Percentiles rank a stretch among this genome's conserved stretches.
Conservation (phyloP, 1,284 basidiomycete genomes). For the Sporisorium exsertum region DNA sequence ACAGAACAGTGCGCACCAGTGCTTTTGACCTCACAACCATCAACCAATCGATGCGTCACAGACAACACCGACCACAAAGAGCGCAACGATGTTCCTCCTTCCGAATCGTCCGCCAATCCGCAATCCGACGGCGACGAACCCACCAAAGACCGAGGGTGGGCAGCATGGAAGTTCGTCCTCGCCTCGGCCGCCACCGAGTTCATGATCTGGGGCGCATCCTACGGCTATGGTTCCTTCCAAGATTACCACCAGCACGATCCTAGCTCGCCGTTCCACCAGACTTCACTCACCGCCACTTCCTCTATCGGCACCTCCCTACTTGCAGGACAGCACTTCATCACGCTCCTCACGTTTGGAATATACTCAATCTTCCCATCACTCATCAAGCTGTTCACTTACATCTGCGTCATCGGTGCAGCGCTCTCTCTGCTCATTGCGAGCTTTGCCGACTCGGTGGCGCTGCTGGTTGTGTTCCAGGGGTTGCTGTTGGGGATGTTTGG, state of each 20-base stretch:
- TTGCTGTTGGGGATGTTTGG: conserved; percentile 47
- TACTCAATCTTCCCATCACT: conserved; percentile 47
- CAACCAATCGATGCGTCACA: neutral
- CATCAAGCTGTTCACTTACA: conserved; percentile 43
- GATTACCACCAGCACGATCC: conserved; percentile 59
- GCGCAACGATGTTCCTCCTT: neutral
- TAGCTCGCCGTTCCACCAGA: conserved; percentile 46
- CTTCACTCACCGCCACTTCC: conserved; percentile 42
- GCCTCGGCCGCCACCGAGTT: conserved; percentile 42
- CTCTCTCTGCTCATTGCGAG: conserved; percentile 54
- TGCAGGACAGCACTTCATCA: conserved; percentile 54
- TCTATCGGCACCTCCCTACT: conserved; percentile 55
- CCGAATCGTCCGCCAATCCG: neutral
- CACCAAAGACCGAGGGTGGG: conserved; percentile 36
- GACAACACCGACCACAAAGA: neutral
- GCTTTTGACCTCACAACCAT: neutral
- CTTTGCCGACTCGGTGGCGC: conserved; percentile 43
- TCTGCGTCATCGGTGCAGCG: conserved; percentile 25
- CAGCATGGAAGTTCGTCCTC: conserved; percentile 44
- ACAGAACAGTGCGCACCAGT: neutral
- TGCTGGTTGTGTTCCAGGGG: conserved; percentile 56
- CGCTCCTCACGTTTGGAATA: conserved; percentile 49
- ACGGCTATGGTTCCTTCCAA: conserved; percentile 64
- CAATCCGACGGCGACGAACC: neutral
- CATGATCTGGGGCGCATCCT: conserved; percentile 54